Evolutionary conservation across 352 stramenopile species (phyloP), one percentile per base, ranked within the genome.

Genomic region (Pythium monospermum): DNA sequence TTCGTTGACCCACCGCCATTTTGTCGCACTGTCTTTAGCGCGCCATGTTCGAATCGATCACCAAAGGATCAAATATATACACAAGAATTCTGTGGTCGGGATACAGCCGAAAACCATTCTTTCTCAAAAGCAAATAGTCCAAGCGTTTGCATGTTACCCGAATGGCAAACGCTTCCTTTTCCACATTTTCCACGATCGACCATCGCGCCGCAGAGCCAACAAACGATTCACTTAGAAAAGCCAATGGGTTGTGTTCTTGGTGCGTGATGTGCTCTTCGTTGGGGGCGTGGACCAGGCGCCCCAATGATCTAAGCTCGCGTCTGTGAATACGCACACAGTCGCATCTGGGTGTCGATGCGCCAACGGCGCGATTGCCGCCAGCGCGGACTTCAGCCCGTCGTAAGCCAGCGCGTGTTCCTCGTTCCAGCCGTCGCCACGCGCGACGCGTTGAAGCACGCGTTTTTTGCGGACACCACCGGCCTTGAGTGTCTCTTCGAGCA

Each of bases 91-190:
- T 22, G 39, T 68, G 53, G 27, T 69, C 50, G 23, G 48, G 62
- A 25, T 59, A 65, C 38, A 69, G 52, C 4, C 41, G 27, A 28
- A 66, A 69, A 6, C 56, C 55, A 18, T 50, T 19, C 6, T 35
- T 32, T 6, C 56, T 48, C 22, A 66, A 13, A 23, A 69, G 32
- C 23, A 66, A 37, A 23, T 64, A 66, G 2, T 48, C 27, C 0
- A 66, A 33, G 21, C 49, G 57, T 21, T 59, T 38, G 39, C 56
- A 66, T n/a, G 51, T 49, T 1, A 7, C 35, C 2, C 58, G 44
- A 49, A 69, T 66, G 16, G 56, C 51, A 30, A 61, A 62, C 4
- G 19, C 59, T 51, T 59, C 55, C 49, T 69, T 62, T 33, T 69
- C 60, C 6, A 66, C 52, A 13, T 69, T 62, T 33, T 69, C 60